phyloP scores from a whole-genome alignment of 225 moss, liverwort and hornwort genomes.

The Takakia lepidozioides region DNA sequence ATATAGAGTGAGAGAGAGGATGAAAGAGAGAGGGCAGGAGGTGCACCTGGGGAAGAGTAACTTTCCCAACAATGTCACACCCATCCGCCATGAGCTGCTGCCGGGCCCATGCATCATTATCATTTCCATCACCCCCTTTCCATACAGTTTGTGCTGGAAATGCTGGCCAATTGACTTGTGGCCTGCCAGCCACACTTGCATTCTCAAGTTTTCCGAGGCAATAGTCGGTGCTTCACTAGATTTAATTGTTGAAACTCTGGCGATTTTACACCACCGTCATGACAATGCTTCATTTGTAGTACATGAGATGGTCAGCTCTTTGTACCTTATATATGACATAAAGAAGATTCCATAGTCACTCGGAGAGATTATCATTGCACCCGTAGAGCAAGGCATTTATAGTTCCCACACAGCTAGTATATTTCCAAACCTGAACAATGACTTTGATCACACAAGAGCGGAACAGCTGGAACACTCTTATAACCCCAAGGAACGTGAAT shows the following conservation, averaged over 20 bases:
- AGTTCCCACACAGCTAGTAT: too few relatives aligned
- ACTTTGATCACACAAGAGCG: too few relatives aligned
- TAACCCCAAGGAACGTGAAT: too few relatives aligned
- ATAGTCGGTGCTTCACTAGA: background rate
- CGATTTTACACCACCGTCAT: too few relatives aligned
- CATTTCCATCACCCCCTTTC: slow-evolving; percentile 20
- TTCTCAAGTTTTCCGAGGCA: background rate
- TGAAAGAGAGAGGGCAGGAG: too few relatives aligned
- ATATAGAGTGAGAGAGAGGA: too few relatives aligned
- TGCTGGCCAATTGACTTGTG: slow-evolving; percentile 41
- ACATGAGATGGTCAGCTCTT: background rate
- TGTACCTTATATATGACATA: background rate
- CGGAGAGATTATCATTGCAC: too few relatives aligned
- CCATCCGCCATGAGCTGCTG: slow-evolving; percentile 80
- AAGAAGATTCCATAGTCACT: background rate
- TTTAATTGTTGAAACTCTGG: too few relatives aligned
- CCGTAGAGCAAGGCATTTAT: too few relatives aligned
- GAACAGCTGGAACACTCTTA: too few relatives aligned
- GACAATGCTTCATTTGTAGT: background rate
- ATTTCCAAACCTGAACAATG: too few relatives aligned
- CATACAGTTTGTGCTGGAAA: slow-evolving; percentile 27
- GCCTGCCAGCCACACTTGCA: slow-evolving; percentile 28
- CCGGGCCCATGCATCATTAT: slow-evolving; percentile 72
- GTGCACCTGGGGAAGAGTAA: slow-evolving; percentile 72
- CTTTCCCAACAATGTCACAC: slow-evolving; percentile 77